Evolutionary conservation across 1,284 basidiomycete species (phyloP).

Genomic region (Ustilago cynodontis): DNA sequence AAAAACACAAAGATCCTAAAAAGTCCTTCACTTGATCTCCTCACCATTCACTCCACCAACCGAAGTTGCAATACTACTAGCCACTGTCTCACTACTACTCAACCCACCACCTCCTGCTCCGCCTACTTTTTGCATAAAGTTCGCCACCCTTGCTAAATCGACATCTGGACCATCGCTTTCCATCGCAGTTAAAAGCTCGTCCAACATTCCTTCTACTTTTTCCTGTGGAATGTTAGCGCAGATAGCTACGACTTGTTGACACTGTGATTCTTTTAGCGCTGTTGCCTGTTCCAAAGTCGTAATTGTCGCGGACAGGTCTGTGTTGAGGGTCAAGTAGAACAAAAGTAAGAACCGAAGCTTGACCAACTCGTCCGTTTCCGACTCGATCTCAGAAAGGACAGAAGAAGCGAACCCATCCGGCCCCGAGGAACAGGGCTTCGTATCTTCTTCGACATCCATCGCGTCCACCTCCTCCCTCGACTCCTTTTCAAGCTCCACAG

Average conservation of each 20-base stretch:
- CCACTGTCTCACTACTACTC: constrained; percentile 17
- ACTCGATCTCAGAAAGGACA: constrained; percentile 14
- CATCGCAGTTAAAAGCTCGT: constrained; percentile 86
- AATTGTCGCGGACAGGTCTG: constrained; percentile 76
- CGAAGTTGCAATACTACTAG: constrained; percentile 14
- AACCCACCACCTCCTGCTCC: not conserved
- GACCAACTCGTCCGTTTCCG: constrained; percentile 48
- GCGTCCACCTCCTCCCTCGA: constrained; percentile 10
- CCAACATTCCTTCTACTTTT: constrained; percentile 90
- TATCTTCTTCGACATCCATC: constrained; percentile 41
- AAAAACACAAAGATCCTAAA: not conserved
- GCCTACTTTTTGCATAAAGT: constrained; percentile 78
- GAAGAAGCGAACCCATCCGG: constrained; percentile 13
- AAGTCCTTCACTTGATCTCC: not conserved
- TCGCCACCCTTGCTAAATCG: constrained; percentile 85
- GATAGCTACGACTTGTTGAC: constrained; percentile 88
- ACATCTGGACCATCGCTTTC: constrained; percentile 85
- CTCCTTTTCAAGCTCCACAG: constrained; percentile 24
- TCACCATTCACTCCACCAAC: not conserved
- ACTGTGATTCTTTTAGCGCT: constrained; percentile 83
- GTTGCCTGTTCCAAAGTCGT: constrained; percentile 84
- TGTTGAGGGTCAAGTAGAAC: constrained; percentile 21
- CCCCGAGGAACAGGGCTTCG: constrained; percentile 10
- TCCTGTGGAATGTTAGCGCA: constrained; percentile 89
- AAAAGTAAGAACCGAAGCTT: constrained; percentile 51